Evolutionary conservation across 371 early-diverging fungal genomes (phyloP).

Genomic region (Rhizomucor miehei): DNA sequence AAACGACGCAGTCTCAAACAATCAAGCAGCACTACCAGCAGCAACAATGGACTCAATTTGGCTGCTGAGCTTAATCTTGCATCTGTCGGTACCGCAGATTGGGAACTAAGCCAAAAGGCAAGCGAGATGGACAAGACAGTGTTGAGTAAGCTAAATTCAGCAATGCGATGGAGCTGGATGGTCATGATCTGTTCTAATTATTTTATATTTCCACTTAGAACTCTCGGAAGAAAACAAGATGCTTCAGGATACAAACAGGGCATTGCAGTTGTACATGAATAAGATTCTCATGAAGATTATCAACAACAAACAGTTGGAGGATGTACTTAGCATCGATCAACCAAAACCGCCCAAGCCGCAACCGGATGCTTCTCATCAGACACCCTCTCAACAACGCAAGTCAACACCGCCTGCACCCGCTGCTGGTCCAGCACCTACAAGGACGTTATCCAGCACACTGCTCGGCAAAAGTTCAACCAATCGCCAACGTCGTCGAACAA

Average conservation of each 20-base stretch:
- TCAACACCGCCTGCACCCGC: conserved; percentile 2
- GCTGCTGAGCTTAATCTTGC: conserved; percentile 64
- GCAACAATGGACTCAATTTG: conserved; percentile 40
- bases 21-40: conserved; percentile 12
- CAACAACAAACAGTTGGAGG: conserved; percentile 42
- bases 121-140: conserved; percentile 23
- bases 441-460: conserved; percentile 28
- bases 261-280: conserved; percentile 49
- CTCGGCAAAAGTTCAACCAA: conserved; percentile 14
- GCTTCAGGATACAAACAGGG: conserved; percentile 45
- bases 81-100: conserved; percentile 20
- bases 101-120: conserved; percentile 22
- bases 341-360: conserved; percentile 21
- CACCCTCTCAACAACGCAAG: conserved; percentile 4
- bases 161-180: too few relatives aligned
- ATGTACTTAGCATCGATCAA: conserved; percentile 48
- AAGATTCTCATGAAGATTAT: conserved; percentile 51
- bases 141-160: conserved; percentile 17
- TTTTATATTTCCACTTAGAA: too few relatives aligned
- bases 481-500: conserved; percentile 43
- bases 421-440: conserved; percentile 29
- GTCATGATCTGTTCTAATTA: too few relatives aligned
- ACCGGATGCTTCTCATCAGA: conserved; percentile 1
- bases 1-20: conserved; percentile 19
- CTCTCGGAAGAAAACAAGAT: conserved; percentile 42